Evolutionary conservation across 176 grass and related monocot genomes (phyloP), one percentile per base, ranked within the genome.

Genomic region (Carex kokanica): DNA sequence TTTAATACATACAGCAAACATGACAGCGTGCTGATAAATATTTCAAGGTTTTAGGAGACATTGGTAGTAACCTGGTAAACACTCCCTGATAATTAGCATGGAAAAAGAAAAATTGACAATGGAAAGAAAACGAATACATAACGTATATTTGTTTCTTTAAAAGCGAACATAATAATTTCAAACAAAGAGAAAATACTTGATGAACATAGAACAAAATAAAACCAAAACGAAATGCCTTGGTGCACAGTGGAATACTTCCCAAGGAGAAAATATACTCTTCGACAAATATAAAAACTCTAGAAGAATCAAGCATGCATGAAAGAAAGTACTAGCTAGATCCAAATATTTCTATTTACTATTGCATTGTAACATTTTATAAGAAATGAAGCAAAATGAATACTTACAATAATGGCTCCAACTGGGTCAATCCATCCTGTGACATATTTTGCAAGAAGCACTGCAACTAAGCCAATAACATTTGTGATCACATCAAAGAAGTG

Each of bases 401-500:
- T 98, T 90, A 98, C 96, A 66, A 93, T 69, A 23, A 98, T 94
- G 32, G 95, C 95, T 69, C 95, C 95, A 54, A 94, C 86, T 18
- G 95, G 90, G 51, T 98, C 95, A 1, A 98, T 98, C 95, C 95
- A 98, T 24, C 77, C 88, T 85, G 80, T 65, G 3, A 93, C 81
- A 84, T 94, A 94, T 74, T 87, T 92, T 7, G 95, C 95, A 1
- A 98, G 95, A 20, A 98, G 74, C 60, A 89, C 92, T 38, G 95
- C 92, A 6, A 94, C 88, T 64, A 98, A 85, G 57, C 95, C 95
- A 82, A 98, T 94, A n/a, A 94, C 5, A 87, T 98, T 98, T 24
- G 95, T 98, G 21, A 98, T 91, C 15, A 94, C 95, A 84, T 98
- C 92, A 2, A 98, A 98, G 61, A 98, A 91, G 81, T 98, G 95